Evolutionary conservation across 2,329 filamentous ascomycete genomes (phyloP), one percentile per base, ranked within the genome.

Genomic region (Sclerotinia borealis): DNA sequence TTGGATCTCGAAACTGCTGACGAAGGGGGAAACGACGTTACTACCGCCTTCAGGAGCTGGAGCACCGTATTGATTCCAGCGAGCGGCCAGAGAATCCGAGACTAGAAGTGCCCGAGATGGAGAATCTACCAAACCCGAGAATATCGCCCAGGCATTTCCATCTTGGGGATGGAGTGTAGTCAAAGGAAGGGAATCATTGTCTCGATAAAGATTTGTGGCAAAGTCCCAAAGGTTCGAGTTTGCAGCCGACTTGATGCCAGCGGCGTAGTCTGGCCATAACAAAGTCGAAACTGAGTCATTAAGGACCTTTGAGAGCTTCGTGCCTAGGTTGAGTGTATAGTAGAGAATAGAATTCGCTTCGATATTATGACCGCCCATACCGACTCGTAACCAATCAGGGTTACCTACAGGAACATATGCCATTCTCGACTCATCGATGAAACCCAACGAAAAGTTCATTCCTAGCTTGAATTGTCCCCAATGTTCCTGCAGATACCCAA

Each of bases 101-200:
- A 74, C 68, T 70, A 66, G n/a, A 73, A 75, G 79, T 77, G 83
- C 37, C 69, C 71, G 9, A 72, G 69, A 25, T 3, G 64, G 25
- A n/a, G 63, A 52, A 8, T 43, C 29, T 1, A 69, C 65, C 27
- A 68, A 65, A 3, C 43, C 56, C 43, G 67, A 73, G 31, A 79
- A 73, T 4, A 85, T 70, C 0, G 83, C 79, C 72, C 86, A 77
- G 60, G 80, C 78, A 72, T 87, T 87, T 15, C 79, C 83, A 66
- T 86, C 84, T 74, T 89, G 84, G 0, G 85, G 83, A 73, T 75
- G 65, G 72, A 76, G 80, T 47, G 84, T 84, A 70, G 82, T 81
- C 59, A 76, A 75, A 73, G 81, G 81, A 65, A 83, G 75, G 27
- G 77, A 77, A 6, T 77, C 76, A 2, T 72, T 63, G 1, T 74